Base-by-base conservation (phyloP, 73 alveolate genomes). In the Loxodes magnus region DNA sequence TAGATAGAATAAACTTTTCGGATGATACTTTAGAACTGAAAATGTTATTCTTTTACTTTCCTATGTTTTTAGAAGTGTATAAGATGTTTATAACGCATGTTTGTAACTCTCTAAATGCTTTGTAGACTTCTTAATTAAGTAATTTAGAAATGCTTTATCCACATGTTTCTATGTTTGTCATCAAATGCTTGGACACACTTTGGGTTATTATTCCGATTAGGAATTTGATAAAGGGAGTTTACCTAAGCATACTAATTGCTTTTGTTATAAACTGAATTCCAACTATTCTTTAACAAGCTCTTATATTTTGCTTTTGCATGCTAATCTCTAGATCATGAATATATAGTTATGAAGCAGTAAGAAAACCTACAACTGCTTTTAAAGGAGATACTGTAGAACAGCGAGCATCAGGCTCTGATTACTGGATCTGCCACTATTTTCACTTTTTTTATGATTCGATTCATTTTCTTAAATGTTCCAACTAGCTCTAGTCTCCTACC, bases 371-470 rank as follows among this genome's bases (percentile, higher is more conserved):
- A 4, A 76, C 63, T 0, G 76, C 66, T 20, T 62, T 31, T 6
- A 76, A 51, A 5, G 83, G 79, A 2, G 90, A 76, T 27, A 51
- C 37, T 27, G 22, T 12, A 1, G 76, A 67, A 20, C 61, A 36
- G 4, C 56, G 41, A 6, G 41, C 22, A 36, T 69, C 84, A 4
- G 39, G 59, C 14, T 53, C 65, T 9, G 15, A 34, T 24, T 29
- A 26, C 2, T 38, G 28, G 17, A 42, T 43, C 12, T 70, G 42
- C 79, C 84, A 57, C 21, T 44, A 28, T 34, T 58, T 54, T 79
- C 87, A 73, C 36, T 73, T 73, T 31, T 59, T 39, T 27, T 73
- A 66, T 37, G 51, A 52, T 26, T 73, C 76, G 4, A 73, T 42
- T 79, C 87, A 73, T 29, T 73, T 56, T 3, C 43, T 46, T 31